These are phyloP conservation scores for Asparagopsis taxiformis DNA, from an alignment of 31 red algal genomes.

Conservation along the genomic window DNA sequence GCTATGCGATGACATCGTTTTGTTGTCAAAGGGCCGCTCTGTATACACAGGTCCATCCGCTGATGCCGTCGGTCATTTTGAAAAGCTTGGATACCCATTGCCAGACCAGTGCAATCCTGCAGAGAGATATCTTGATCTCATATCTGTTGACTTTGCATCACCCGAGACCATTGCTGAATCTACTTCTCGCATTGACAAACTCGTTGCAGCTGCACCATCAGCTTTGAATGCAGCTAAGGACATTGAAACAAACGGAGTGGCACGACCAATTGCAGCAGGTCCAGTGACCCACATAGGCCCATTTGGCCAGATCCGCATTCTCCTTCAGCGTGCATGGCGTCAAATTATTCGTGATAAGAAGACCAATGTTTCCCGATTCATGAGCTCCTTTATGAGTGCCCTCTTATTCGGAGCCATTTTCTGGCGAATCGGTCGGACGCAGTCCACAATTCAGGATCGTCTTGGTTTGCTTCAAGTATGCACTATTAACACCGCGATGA, in stretches of 20 bases:
- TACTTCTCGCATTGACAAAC: slow-evolving; percentile 42
- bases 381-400: slow-evolving; percentile 78
- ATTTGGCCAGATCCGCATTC: slow-evolving; percentile 50
- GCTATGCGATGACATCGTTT: slow-evolving; percentile 90
- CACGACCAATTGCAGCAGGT: too few relatives aligned
- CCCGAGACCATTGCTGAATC: slow-evolving; percentile 34
- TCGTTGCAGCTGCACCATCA: slow-evolving; percentile 39
- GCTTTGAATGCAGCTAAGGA: too few relatives aligned
- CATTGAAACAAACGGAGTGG: too few relatives aligned
- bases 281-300: slow-evolving; percentile 10
- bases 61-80: slow-evolving; percentile 56
- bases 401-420: slow-evolving; percentile 94
- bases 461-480: slow-evolving; percentile 92
- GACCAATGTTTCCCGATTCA: slow-evolving; percentile 77
- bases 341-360: slow-evolving; percentile 85
- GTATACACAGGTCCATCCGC: slow-evolving; percentile 57
- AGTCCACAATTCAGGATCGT: slow-evolving; percentile 76
- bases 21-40: slow-evolving; percentile 70
- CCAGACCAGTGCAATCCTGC: slow-evolving; percentile 73
- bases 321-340: slow-evolving; percentile 78
- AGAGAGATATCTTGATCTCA: slow-evolving; percentile 72
- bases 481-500: slow-evolving; percentile 89
- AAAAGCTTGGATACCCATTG: slow-evolving; percentile 45
- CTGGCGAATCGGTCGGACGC: slow-evolving; percentile 75
- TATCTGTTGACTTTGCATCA: slow-evolving; percentile 74